These are phyloP conservation scores for Mortierella sp. DNA, from an alignment of 371 early-diverging fungal species.

Conservation along the genomic window DNA sequence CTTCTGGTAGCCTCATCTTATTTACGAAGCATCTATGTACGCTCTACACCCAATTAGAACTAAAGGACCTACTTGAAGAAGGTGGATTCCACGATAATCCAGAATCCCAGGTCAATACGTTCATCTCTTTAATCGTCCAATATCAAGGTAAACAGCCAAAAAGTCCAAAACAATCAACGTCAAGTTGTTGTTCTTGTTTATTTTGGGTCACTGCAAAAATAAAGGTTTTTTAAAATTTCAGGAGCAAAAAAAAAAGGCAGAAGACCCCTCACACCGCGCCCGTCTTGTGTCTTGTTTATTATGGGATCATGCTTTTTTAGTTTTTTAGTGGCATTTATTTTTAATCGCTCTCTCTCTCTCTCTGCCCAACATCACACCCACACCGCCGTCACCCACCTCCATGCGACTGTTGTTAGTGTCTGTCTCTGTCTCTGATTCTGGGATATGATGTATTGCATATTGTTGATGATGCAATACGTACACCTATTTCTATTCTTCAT, in stretches of 20 bases:
- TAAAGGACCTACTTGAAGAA: constrained; percentile 63
- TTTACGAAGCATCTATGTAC: background rate
- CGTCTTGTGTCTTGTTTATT: background rate
- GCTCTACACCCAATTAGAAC: constrained; percentile 49
- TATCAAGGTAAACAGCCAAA: constrained; percentile 47
- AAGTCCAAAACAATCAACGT: background rate
- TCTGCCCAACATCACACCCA: too few species aligned
- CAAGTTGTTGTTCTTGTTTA: background rate
- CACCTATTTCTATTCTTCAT: too few species aligned
- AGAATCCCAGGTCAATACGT: constrained; percentile 60
- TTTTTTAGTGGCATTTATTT: too few species aligned
- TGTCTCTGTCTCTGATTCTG: too few species aligned
- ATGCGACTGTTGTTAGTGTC: too few species aligned
- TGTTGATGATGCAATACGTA: too few species aligned
- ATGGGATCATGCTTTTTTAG: constrained; percentile 19
- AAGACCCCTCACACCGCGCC: background rate
- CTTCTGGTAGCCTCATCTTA: constrained; percentile 4
- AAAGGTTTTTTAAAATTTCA: background rate
- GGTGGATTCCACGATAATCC: constrained; percentile 60
- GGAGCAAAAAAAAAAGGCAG: constrained; percentile 6
- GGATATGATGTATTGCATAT: too few species aligned
- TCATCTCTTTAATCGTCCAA: constrained; percentile 59
- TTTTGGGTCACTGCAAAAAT: background rate
- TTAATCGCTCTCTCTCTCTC: too few species aligned
- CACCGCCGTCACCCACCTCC: too few species aligned